These are phyloP conservation scores for Entomortierella beljakovae DNA, from an alignment of 192 early-diverging fungal species.

Conservation along the genomic window DNA sequence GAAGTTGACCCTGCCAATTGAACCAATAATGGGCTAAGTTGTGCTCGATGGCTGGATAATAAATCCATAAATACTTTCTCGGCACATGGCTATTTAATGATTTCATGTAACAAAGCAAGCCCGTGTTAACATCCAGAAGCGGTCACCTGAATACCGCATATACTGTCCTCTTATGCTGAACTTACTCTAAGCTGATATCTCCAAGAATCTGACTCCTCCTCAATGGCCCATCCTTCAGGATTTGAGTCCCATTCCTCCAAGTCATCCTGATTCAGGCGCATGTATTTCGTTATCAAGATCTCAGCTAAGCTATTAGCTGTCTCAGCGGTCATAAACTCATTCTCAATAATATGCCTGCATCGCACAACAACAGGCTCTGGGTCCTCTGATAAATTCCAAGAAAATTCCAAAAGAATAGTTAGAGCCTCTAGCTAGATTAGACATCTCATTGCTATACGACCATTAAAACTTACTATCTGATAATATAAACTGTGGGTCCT, in stretches of 20 bases:
- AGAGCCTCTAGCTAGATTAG: too few relatives aligned
- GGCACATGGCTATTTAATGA: conserved; percentile 72
- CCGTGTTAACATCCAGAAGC: too few relatives aligned
- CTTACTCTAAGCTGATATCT: conserved; percentile 79
- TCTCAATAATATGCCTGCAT: conserved; percentile 67
- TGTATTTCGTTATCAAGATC: conserved; percentile 78
- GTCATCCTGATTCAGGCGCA: conserved; percentile 77
- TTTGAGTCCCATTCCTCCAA: conserved; percentile 84
- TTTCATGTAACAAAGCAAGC: too few relatives aligned
- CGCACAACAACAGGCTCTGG: conserved; percentile 61
- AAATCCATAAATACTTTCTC: conserved; percentile 87
- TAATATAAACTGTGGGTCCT: conserved; percentile 62
- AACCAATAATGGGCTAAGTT: conserved; percentile 72
- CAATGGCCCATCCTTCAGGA: conserved; percentile 85
- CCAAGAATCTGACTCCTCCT: conserved; percentile 89
- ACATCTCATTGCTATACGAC: too few relatives aligned
- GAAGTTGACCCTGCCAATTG: conserved; percentile 67
- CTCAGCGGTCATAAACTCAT: conserved; percentile 73
- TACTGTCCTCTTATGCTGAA: conserved; percentile 17
- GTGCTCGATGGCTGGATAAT: conserved; percentile 70
- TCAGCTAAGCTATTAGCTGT: conserved; percentile 77
- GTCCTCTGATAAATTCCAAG: conserved; percentile 58
- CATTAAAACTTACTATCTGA: conserved; percentile 33
- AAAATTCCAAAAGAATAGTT: too few relatives aligned
- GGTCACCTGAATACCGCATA: neutral